Evolutionary conservation across 164 flowering plant species (phyloP).

Genomic region (Litsea cubeba): DNA sequence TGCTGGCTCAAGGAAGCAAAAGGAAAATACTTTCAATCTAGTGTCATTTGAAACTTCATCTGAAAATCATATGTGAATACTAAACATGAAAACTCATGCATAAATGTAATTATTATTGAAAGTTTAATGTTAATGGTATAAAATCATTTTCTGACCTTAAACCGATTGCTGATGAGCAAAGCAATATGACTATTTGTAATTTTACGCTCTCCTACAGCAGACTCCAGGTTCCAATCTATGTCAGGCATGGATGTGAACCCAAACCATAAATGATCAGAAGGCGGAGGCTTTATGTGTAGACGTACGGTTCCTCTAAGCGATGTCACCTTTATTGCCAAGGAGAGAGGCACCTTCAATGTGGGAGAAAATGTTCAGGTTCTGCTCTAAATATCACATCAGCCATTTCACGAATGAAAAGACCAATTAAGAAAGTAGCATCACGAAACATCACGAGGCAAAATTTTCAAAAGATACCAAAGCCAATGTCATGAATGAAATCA

Average conservation of each 20-base stretch:
- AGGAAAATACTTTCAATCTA: background rate
- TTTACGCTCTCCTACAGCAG: slow-evolving; percentile 83
- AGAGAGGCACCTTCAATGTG: slow-evolving; percentile 63
- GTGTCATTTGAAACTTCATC: background rate
- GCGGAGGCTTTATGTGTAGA: slow-evolving; percentile 85
- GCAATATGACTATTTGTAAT: slow-evolving; percentile 69
- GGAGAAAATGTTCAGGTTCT: background rate
- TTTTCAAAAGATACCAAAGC: too few species aligned
- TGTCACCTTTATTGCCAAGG: slow-evolving; percentile 66
- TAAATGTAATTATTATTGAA: background rate
- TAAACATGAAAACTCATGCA: background rate
- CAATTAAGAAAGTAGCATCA: too few species aligned
- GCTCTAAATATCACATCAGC: too few species aligned
- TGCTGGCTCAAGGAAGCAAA: background rate
- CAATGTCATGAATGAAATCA: too few species aligned
- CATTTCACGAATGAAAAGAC: too few species aligned
- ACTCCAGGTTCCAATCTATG: slow-evolving; percentile 66
- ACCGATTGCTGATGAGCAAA: slow-evolving; percentile 53
- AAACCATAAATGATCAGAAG: slow-evolving; percentile 92
- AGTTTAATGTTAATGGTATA: background rate
- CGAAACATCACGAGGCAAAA: too few species aligned
- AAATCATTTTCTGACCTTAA: slow-evolving; percentile 51
- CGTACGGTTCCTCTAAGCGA: slow-evolving; percentile 74
- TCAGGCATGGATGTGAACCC: slow-evolving; percentile 89
- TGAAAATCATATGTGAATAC: background rate